Evolutionary conservation across 371 early-diverging fungal species (phyloP).

Genomic region (Coemansia sp.): DNA sequence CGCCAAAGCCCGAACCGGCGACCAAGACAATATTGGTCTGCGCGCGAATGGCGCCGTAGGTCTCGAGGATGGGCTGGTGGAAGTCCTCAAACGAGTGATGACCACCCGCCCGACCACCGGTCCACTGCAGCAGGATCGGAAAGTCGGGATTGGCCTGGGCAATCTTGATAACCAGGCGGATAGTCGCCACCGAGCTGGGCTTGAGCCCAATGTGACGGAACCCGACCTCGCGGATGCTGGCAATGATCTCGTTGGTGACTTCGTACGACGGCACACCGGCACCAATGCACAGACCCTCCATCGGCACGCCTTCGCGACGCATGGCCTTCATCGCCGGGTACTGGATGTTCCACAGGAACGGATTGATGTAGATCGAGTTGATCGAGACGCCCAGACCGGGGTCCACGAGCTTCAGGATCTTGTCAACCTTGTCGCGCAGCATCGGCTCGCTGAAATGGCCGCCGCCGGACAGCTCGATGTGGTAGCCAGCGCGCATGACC

Average conservation of each 20-base stretch:
- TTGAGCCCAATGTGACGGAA: conserved; percentile 91
- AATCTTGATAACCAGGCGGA: conserved; percentile 85
- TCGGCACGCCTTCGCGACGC: conserved; percentile 90
- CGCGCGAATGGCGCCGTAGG: conserved; percentile 87
- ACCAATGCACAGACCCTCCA: conserved; percentile 89
- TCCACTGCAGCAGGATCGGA: conserved; percentile 95
- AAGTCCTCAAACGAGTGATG: conserved; percentile 54
- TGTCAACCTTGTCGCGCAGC: conserved; percentile 78
- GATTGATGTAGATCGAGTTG: conserved; percentile 92
- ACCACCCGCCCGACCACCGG: conserved; percentile 96
- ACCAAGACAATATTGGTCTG: conserved; percentile 85
- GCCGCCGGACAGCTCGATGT: conserved; percentile 93
- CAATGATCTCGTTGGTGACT: conserved; percentile 82
- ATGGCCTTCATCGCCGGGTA: conserved; percentile 85
- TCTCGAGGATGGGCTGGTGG: conserved; percentile 91
- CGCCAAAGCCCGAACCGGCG: conserved; percentile 93
- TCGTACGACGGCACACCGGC: conserved; percentile 94
- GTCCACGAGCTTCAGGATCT: conserved; percentile 73
- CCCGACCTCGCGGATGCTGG: conserved; percentile 74
- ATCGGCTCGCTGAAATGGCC: conserved; percentile 91
- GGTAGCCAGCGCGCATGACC: conserved; percentile 93
- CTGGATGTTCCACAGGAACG: conserved; percentile 95
- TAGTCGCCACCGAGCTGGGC: conserved; percentile 85
- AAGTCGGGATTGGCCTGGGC: conserved; percentile 88
- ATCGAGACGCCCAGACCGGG: conserved; percentile 88